Evolutionary conservation across 2,329 filamentous ascomycete genomes (phyloP), one percentile per base, ranked within the genome.

Genomic region (Basipetospora chlamydospora): DNA sequence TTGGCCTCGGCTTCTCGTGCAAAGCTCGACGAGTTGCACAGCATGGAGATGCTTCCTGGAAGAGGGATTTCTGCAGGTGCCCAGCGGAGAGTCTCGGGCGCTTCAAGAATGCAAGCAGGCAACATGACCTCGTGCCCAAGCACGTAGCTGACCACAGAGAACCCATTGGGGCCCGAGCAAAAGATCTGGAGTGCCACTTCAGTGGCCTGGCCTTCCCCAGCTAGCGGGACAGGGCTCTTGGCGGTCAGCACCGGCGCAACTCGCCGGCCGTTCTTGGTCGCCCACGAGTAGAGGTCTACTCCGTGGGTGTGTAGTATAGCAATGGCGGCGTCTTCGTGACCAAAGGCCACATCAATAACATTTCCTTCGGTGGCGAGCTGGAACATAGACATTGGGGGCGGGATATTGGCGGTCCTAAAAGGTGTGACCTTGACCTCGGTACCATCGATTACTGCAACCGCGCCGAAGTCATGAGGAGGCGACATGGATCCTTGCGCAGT

Each of bases 341-440:
- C 80, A 45, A 95, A 76, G 0, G 79, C 74, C 35, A 90, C 73
- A 57, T 95, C 86, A 13, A 83, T 59, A 3, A 75, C 68, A 37
- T 78, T 76, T 0, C 67, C 67, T 11, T 70, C 61, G 20, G 80
- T 57, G 10, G 61, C 48, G 13, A 95, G 48, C 39, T 92, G 82
- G 45, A 80, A 80, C 43, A 88, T 67, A 12, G 85, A 76, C 86
- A 96, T 95, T 1, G 90, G 90, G 20, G 90, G 90, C 17, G 90
- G 90, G 3, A 95, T 68, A 48, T 90, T 93, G 10, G 85, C 81
- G 34, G 78, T 69, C 43, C 82, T 70, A 44, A 98, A 69, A 1
- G 90, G 85, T 0, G 90, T 96, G 31, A 96, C 56, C 52, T 92
- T 93, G 40, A 96, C 57, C 3, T 52, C 72, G 33, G 60, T 70